These are phyloP conservation scores for Penicillium frequentans DNA, from an alignment of 2,329 filamentous ascomycete genomes.

Conservation along the genomic window DNA sequence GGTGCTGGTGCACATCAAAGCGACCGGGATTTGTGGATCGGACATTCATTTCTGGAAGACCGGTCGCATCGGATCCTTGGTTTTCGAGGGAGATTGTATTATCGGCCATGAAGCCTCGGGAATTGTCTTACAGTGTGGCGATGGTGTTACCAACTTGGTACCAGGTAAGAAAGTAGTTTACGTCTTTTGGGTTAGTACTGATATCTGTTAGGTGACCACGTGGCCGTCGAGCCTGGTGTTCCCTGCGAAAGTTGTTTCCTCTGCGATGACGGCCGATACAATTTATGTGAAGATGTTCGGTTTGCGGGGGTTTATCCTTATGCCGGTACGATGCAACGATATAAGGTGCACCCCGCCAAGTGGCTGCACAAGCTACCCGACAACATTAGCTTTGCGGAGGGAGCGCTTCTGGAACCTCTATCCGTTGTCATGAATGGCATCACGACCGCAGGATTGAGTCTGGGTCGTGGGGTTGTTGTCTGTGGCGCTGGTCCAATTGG, in stretches of 20 bases:
- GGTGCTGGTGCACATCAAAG: slow-evolving; percentile 62
- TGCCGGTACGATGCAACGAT: slow-evolving; percentile 39
- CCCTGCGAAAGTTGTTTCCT: slow-evolving; percentile 35
- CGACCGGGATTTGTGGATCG: slow-evolving; percentile 66
- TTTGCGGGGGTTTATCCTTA: slow-evolving; percentile 44
- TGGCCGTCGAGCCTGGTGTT: slow-evolving; percentile 23
- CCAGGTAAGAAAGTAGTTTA: not conserved
- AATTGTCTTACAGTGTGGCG: slow-evolving; percentile 27
- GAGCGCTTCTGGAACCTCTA: slow-evolving; percentile 7
- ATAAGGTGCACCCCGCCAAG: slow-evolving; percentile 35
- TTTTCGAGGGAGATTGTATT: slow-evolving; percentile 60
- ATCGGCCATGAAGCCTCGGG: slow-evolving; percentile 39
- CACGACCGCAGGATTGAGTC: not conserved
- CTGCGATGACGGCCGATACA: slow-evolving; percentile 43
- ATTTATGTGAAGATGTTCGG: slow-evolving; percentile 41
- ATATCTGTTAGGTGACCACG: slow-evolving; percentile 28
- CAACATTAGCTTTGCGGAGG: slow-evolving; percentile 42
- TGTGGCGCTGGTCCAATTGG: slow-evolving; percentile 9
- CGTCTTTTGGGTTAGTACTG: not conserved
- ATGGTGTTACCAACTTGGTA: slow-evolving; percentile 21
- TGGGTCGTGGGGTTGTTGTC: slow-evolving; percentile 5
- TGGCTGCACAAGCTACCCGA: slow-evolving; percentile 42
- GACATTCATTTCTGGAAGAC: slow-evolving; percentile 70
- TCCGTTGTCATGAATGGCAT: slow-evolving; percentile 6
- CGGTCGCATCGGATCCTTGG: slow-evolving; percentile 62